Conservation (phyloP, 768 basidiomycete species). For the Boletales sp. region DNA sequence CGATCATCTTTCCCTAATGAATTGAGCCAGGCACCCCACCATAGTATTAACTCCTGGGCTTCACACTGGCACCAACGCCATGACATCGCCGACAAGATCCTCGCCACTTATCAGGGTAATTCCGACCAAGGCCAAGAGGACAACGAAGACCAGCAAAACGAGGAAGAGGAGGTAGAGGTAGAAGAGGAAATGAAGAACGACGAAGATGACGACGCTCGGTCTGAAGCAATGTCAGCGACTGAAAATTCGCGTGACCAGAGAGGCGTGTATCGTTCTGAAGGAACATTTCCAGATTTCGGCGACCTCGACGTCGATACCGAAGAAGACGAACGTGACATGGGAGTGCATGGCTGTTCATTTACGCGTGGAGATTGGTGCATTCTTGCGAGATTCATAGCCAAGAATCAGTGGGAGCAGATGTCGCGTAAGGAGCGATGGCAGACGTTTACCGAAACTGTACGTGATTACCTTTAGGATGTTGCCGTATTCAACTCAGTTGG, state of each 20-base stretch:
- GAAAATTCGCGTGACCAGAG: conserved; percentile 13
- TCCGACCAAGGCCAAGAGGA: conserved; percentile 33
- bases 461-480: conserved; percentile 9
- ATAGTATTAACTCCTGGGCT: conserved; percentile 57
- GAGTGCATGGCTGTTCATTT: conserved; percentile 44
- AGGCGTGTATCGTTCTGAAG: conserved; percentile 20
- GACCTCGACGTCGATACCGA: conserved; percentile 22
- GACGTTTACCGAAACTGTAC: conserved; percentile 49
- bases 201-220: conserved; percentile 19
- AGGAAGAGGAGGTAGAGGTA: conserved; percentile 27
- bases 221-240: conserved; percentile 20
- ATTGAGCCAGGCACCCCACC: conserved; percentile 57
- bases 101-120: conserved; percentile 33
- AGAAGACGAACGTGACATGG: conserved; percentile 44
- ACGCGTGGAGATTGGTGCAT: conserved; percentile 61
- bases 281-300: conserved; percentile 15
- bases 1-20: conserved; percentile 5
- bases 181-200: conserved; percentile 22
- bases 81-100: conserved; percentile 63
- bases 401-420: conserved; percentile 42
- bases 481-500: conserved; percentile 1
- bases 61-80: conserved; percentile 66
- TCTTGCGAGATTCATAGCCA: conserved; percentile 57
- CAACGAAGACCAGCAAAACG: conserved; percentile 37
- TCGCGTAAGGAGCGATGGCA: conserved; percentile 51